Evolutionary conservation across 495 filamentous ascomycete species (phyloP).

Genomic region (Lindgomyces ingoldianus): DNA sequence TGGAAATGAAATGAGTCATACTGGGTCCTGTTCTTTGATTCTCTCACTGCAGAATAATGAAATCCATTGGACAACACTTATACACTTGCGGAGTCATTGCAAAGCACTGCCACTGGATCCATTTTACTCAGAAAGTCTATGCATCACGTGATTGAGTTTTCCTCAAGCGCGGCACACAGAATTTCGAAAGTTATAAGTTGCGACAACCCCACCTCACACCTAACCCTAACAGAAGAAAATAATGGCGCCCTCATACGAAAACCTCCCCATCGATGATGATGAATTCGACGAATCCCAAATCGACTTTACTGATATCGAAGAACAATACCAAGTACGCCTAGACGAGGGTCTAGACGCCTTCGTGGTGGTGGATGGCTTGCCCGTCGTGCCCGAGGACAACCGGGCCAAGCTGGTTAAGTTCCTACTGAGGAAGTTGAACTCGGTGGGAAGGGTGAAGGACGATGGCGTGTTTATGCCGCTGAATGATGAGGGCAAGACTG

Average conservation of each 20-base stretch:
- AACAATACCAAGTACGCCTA: conserved; percentile 90
- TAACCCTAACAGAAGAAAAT: conserved; percentile 26
- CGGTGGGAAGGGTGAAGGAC: conserved; percentile 79
- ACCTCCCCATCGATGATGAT: conserved; percentile 70
- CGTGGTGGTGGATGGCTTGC: conserved; percentile 91
- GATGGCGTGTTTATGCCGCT: conserved; percentile 92
- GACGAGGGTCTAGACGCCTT: conserved; percentile 96
- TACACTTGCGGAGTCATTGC: neutral
- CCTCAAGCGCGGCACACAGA: conserved; percentile 11
- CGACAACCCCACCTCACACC: neutral
- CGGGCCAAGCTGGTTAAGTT: conserved; percentile 92
- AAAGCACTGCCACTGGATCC: too few species aligned
- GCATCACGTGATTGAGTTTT: neutral
- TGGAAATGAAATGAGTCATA: neutral
- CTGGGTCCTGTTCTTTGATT: neutral
- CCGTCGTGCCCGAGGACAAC: conserved; percentile 77
- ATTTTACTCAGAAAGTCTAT: too few species aligned
- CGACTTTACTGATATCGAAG: conserved; percentile 89
- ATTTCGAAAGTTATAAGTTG: conserved; percentile 6
- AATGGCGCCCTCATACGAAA: conserved; percentile 75
- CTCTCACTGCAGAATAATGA: too few species aligned
- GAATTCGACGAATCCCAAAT: conserved; percentile 84
- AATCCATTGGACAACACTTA: too few species aligned
- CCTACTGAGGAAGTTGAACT: conserved; percentile 83
- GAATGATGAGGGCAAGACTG: conserved; percentile 74